These are phyloP conservation scores for Whalleya microplaca DNA, from an alignment of 2,329 filamentous ascomycete species.

Conservation along the genomic window DNA sequence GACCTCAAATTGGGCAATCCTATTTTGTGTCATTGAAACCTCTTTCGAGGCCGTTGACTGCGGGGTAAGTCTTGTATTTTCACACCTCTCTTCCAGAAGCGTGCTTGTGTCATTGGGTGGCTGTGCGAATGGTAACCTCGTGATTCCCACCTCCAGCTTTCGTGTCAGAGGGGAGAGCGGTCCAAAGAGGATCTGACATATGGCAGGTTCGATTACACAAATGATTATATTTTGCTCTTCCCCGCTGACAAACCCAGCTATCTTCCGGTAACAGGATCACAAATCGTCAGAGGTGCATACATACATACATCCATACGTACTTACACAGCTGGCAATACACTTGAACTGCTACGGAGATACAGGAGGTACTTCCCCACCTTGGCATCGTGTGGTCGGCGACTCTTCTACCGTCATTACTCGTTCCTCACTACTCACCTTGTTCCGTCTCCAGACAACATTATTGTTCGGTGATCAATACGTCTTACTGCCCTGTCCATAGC, in stretches of 20 bases:
- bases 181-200: conserved; percentile 26
- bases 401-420: background rate
- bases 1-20: background rate
- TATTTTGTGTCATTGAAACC: background rate
- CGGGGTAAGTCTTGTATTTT: background rate
- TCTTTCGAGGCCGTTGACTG: background rate
- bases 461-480: background rate
- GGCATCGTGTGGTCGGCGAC: background rate
- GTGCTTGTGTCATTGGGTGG: conserved; percentile 6
- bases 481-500: background rate
- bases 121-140: conserved; percentile 17
- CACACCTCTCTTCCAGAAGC: background rate
- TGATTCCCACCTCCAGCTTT: conserved; percentile 16
- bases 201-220: conserved; percentile 25
- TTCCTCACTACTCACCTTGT: background rate
- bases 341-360: background rate
- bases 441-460: background rate
- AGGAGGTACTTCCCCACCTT: background rate
- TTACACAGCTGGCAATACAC: background rate
- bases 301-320: background rate
- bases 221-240: conserved; percentile 2
- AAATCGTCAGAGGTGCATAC: background rate
- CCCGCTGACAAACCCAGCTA: background rate
- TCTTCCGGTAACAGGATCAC: background rate
- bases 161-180: conserved; percentile 3